phyloP scores from a whole-genome alignment of 1,284 basidiomycete genomes.

The Trichosporon faecale region DNA sequence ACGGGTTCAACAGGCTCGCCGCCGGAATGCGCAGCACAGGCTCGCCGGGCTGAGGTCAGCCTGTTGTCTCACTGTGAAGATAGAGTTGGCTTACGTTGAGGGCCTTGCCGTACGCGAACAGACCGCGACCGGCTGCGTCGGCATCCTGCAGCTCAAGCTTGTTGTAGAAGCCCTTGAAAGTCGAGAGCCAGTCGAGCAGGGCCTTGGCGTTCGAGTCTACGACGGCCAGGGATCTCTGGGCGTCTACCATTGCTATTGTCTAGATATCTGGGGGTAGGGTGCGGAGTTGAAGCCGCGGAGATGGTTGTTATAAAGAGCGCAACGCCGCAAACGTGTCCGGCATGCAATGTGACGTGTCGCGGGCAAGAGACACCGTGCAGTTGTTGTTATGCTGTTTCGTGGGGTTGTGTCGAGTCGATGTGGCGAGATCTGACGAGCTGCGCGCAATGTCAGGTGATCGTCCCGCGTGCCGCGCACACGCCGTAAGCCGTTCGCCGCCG shows the following conservation, averaged over 20 bases:
- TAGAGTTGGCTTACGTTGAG: conserved; percentile 15
- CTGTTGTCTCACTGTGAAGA: background rate
- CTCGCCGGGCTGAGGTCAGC: conserved; percentile 55
- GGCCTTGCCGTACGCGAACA: conserved; percentile 23
- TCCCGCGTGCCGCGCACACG: background rate
- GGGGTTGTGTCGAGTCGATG: background rate
- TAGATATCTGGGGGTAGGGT: background rate
- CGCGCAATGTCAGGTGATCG: conserved; percentile 4
- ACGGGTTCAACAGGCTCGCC: conserved; percentile 65
- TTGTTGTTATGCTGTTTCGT: background rate
- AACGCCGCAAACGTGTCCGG: background rate
- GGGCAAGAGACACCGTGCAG: background rate
- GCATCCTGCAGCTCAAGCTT: conserved; percentile 19
- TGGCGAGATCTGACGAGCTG: background rate
- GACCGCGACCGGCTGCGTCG: conserved; percentile 25
- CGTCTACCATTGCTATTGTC: conserved; percentile 13
- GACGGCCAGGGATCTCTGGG: background rate
- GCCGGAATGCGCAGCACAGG: conserved; percentile 67
- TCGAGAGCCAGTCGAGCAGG: conserved; percentile 22
- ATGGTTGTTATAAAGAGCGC: background rate
- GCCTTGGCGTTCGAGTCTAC: conserved; percentile 9
- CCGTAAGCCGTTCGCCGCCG: background rate
- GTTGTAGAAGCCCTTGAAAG: conserved; percentile 28
- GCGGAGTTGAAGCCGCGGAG: background rate
- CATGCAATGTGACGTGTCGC: conserved; percentile 8